Conservation (phyloP, 73 alveolate genomes). For the Uronychia setigera region DNA sequence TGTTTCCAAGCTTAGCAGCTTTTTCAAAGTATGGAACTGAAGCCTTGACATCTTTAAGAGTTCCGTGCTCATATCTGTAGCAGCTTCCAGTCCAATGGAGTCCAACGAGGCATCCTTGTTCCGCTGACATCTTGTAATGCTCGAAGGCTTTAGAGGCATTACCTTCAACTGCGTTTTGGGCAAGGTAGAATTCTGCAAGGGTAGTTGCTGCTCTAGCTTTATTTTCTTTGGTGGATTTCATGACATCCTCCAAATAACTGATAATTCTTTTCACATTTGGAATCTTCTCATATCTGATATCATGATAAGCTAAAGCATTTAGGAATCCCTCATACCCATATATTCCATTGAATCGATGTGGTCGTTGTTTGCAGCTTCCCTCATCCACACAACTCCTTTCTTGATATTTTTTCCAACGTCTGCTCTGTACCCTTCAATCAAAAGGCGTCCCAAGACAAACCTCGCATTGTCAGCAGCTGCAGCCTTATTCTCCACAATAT, state of each 20-base stretch:
- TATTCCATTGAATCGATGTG: constrained; percentile 57
- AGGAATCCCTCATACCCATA: constrained; percentile 4
- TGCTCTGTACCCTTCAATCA: constrained; percentile 35
- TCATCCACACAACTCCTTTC: constrained; percentile 59
- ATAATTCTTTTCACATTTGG: constrained; percentile 63
- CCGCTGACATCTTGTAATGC: constrained; percentile 60
- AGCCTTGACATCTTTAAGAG: constrained; percentile 30
- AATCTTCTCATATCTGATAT: constrained; percentile 61
- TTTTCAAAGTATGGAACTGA: constrained; percentile 50
- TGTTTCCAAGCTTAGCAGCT: constrained; percentile 45
- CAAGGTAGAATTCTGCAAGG: constrained; percentile 62
- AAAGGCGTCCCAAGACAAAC: constrained; percentile 29
- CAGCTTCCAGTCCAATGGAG: constrained; percentile 68
- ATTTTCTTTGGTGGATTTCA: constrained; percentile 23
- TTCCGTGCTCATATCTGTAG: constrained; percentile 54
- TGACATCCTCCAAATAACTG: constrained; percentile 50
- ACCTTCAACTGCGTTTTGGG: constrained; percentile 26
- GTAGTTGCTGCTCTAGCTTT: constrained; percentile 65
- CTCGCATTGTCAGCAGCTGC: constrained; percentile 34
- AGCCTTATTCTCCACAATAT: constrained; percentile 25
- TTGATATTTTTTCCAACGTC: constrained; percentile 25
- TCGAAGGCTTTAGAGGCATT: constrained; percentile 45
- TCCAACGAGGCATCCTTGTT: constrained; percentile 49
- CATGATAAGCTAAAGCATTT: constrained; percentile 40
- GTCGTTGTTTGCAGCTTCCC: constrained; percentile 60